phyloP scores from a whole-genome alignment of 2,329 filamentous ascomycete species.

The Xenosphaeropsis pyriputrescens region DNA sequence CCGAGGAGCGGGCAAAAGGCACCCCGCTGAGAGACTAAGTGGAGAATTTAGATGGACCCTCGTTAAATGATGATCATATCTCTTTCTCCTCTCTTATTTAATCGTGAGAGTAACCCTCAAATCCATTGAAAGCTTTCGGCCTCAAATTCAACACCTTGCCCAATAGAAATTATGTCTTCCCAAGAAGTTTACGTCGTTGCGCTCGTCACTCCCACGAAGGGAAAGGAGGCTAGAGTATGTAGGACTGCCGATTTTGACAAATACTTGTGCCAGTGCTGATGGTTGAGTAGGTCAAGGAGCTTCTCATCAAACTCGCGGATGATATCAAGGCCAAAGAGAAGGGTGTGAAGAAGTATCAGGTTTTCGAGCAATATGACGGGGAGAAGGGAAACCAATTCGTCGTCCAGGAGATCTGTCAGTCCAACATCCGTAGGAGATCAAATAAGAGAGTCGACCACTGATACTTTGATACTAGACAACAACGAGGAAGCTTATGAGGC shows the following conservation, averaged over 20 bases:
- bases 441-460: not conserved
- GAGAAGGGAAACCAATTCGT: constrained; percentile 6
- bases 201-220: constrained; percentile 7
- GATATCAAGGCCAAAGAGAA: constrained; percentile 6
- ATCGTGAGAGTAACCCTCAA: too few species aligned
- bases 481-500: constrained; percentile 5
- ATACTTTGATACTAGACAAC: constrained; percentile 2
- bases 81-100: too few species aligned
- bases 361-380: constrained; percentile 7
- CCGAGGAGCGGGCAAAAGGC: too few species aligned
- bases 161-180: not conserved
- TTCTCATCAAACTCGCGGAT: constrained; percentile 4
- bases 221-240: constrained; percentile 9
- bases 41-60: too few species aligned
- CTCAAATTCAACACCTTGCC: too few species aligned
- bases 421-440: not conserved
- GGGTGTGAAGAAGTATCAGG: constrained; percentile 6
- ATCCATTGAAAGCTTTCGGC: too few species aligned
- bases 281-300: constrained; percentile 1
- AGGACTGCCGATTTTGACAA: not conserved
- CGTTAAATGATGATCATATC: too few species aligned
- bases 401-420: constrained; percentile 7
- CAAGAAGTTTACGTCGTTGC: constrained; percentile 5
- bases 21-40: too few species aligned
- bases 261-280: not conserved